Evolutionary conservation across 2,329 filamentous ascomycete genomes (phyloP).

Genomic region (Pseudophaeomoniella oleicola): DNA sequence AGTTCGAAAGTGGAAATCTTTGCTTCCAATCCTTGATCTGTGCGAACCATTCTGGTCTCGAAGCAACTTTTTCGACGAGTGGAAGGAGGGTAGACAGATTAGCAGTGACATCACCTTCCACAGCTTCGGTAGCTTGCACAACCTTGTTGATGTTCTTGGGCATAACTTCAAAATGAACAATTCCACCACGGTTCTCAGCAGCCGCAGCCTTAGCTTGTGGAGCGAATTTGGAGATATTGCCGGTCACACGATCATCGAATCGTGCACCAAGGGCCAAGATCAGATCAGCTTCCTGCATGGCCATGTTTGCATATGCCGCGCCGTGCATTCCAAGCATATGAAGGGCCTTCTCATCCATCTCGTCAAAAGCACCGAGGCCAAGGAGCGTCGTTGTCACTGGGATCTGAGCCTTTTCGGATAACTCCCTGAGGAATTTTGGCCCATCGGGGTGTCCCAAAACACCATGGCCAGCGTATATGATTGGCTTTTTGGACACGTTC

Average conservation of each 20-base stretch:
- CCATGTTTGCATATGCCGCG: slow-evolving; percentile 91
- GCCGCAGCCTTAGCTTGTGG: slow-evolving; percentile 77
- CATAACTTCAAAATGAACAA: slow-evolving; percentile 96
- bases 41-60: slow-evolving; percentile 72
- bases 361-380: slow-evolving; percentile 82
- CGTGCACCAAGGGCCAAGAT: slow-evolving; percentile 88
- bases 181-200: slow-evolving; percentile 73
- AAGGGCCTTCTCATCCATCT: slow-evolving; percentile 82
- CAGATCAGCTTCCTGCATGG: slow-evolving; percentile 91
- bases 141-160: slow-evolving; percentile 99
- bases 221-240: slow-evolving; percentile 70
- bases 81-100: slow-evolving; percentile 69
- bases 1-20: slow-evolving; percentile 72
- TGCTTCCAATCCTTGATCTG: slow-evolving; percentile 86
- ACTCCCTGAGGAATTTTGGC: slow-evolving; percentile 61
- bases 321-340: slow-evolving; percentile 99
- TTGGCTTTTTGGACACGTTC: slow-evolving; percentile 80
- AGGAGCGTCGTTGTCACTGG: slow-evolving; percentile 94
- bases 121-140: slow-evolving; percentile 85
- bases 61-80: slow-evolving; percentile 46
- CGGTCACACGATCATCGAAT: slow-evolving; percentile 91
- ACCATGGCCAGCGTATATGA: slow-evolving; percentile 91
- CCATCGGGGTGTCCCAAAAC: slow-evolving; percentile 69
- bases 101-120: slow-evolving; percentile 77
- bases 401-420: slow-evolving; percentile 81